phyloP scores from a whole-genome alignment of 177 flowering plant species.

The Vitis hybrid region DNA sequence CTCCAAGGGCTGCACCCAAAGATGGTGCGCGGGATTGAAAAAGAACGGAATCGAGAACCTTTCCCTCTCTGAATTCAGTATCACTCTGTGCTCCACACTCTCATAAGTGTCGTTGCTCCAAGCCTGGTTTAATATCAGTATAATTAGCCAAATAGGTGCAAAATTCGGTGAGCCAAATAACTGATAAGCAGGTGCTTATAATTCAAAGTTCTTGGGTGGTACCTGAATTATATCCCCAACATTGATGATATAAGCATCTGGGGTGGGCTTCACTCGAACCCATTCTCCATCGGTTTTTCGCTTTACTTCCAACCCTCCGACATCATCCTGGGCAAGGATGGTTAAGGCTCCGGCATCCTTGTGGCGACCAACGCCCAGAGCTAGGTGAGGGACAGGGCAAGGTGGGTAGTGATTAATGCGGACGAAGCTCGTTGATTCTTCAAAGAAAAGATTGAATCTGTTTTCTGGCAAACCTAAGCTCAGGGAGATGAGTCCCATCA shows the following conservation, averaged over 20 bases:
- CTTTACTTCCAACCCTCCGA: slow-evolving; percentile 67
- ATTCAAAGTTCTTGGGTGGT: background rate
- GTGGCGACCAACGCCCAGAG: slow-evolving; percentile 77
- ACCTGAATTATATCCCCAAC: slow-evolving; percentile 82
- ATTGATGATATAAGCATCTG: slow-evolving; percentile 59
- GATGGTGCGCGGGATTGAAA: slow-evolving; percentile 54
- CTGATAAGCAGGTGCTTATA: background rate
- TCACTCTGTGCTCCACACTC: slow-evolving; percentile 84
- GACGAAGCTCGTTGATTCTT: slow-evolving; percentile 43
- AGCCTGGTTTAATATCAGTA: slow-evolving; percentile 36
- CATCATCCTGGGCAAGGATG: slow-evolving; percentile 62
- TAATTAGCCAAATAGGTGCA: background rate
- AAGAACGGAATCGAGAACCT: slow-evolving; percentile 77
- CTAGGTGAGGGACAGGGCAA: slow-evolving; percentile 71
- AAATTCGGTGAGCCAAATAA: background rate
- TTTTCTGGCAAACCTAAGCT: slow-evolving; percentile 55
- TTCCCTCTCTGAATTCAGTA: slow-evolving; percentile 64
- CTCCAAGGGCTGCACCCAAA: slow-evolving; percentile 61
- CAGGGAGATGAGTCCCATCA: slow-evolving; percentile 48
- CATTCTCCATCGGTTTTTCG: slow-evolving; percentile 63
- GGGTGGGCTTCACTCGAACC: slow-evolving; percentile 54
- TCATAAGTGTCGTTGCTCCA: slow-evolving; percentile 88
- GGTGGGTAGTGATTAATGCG: slow-evolving; percentile 70
- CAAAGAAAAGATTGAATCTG: slow-evolving; percentile 44
- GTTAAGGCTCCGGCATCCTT: slow-evolving; percentile 68